phyloP scores from a whole-genome alignment of 805 yeast species.

The Saccharomycopsis selenospora region DNA sequence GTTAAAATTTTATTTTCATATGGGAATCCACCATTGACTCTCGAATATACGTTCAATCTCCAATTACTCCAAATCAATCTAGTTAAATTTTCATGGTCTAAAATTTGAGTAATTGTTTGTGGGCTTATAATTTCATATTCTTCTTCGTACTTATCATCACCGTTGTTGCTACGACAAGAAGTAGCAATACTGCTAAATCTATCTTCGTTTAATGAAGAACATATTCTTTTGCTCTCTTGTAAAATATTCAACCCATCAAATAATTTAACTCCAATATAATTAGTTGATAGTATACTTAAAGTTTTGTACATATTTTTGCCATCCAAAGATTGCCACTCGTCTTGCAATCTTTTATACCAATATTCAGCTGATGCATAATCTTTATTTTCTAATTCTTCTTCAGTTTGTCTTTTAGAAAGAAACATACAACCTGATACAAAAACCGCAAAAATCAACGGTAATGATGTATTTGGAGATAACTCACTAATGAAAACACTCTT shows the following conservation, averaged over 20 bases:
- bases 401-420: constrained; percentile 22
- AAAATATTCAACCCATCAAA: constrained; percentile 1
- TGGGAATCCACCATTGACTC: constrained; percentile 34
- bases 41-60: constrained; percentile 30
- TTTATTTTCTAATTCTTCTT: constrained; percentile 21
- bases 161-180: too few species aligned
- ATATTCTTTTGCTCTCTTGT: neutral
- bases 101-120: constrained; percentile 24
- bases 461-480: constrained; percentile 29
- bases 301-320: constrained; percentile 27
- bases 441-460: constrained; percentile 30
- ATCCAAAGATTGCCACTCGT: constrained; percentile 26
- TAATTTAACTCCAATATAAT: neutral
- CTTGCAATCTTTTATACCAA: constrained; percentile 29
- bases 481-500: constrained; percentile 28
- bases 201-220: neutral
- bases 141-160: too few species aligned
- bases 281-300: constrained; percentile 18
- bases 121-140: too few species aligned
- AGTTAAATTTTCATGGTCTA: constrained; percentile 30
- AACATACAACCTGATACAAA: constrained; percentile 31
- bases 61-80: constrained; percentile 35
- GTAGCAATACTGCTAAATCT: neutral
- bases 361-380: constrained; percentile 29
- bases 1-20: constrained; percentile 23